Conservation (phyloP, 78 protist species). For the Dictyostelium purpureum region DNA sequence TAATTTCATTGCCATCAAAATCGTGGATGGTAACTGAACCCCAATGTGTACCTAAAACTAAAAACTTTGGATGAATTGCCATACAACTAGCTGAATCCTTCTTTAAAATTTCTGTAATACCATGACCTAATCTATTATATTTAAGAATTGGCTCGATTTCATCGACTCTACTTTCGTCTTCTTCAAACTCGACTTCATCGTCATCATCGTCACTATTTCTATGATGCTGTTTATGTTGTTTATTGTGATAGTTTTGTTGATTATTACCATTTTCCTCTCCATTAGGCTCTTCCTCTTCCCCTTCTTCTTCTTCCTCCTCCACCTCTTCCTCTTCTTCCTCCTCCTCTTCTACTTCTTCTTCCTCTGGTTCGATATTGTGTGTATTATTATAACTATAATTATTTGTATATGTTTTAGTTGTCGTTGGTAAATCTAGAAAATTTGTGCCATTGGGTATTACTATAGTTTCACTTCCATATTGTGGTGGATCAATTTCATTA, state of each 20-base stretch:
- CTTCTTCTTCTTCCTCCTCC: too few relatives aligned
- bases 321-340: too few relatives aligned
- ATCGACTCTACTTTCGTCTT: constrained; percentile 46
- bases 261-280: background rate
- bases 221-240: background rate
- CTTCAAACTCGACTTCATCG: constrained; percentile 71
- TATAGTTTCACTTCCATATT: background rate
- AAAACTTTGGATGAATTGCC: constrained; percentile 73
- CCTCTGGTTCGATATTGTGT: too few relatives aligned
- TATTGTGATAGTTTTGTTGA: background rate
- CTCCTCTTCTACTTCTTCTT: too few relatives aligned
- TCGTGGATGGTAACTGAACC: constrained; percentile 89
- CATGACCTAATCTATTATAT: constrained; percentile 82
- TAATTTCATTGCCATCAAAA: constrained; percentile 86
- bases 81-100: constrained; percentile 80
- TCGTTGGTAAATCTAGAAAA: too few relatives aligned
- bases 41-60: constrained; percentile 89
- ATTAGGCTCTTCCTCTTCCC: too few relatives aligned
- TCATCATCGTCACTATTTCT: constrained; percentile 23
- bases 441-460: background rate
- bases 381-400: too few relatives aligned
- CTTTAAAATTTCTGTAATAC: constrained; percentile 76
- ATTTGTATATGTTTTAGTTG: too few relatives aligned
- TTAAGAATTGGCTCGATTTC: constrained; percentile 90
- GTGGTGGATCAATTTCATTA: background rate